Percentiles rank a stretch among this genome's conserved stretches.
phyloP scores from a whole-genome alignment of 805 yeast genomes.

The Sporopachydermia lactativora region DNA sequence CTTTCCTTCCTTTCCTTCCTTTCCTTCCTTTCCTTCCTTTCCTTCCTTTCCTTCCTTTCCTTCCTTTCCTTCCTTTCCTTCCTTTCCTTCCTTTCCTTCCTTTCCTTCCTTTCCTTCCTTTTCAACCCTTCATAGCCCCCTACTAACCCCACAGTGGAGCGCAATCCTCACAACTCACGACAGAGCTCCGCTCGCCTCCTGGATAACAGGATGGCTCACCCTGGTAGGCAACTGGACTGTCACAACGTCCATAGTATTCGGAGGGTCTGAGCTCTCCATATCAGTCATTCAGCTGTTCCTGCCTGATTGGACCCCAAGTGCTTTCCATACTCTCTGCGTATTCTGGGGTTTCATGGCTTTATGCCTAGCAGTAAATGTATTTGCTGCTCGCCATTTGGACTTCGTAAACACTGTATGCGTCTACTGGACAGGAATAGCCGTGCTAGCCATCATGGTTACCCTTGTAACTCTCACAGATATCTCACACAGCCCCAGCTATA shows the following conservation, averaged over 20 bases:
- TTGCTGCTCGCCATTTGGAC: constrained; percentile 46
- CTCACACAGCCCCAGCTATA: constrained; percentile 38
- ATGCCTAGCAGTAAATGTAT: constrained; percentile 50
- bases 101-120: neutral
- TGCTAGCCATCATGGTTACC: constrained; percentile 45
- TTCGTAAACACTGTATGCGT: constrained; percentile 52
- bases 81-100: no score
- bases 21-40: no score
- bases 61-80: no score
- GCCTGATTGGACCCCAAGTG: constrained; percentile 42
- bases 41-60: no score
- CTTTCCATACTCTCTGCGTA: constrained; percentile 38
- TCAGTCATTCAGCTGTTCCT: constrained; percentile 52
- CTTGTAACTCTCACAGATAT: constrained; percentile 38
- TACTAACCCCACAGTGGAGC: constrained; percentile 37
- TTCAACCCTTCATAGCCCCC: neutral
- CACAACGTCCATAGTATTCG: constrained; percentile 58
- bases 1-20: no score
- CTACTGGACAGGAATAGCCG: constrained; percentile 64
- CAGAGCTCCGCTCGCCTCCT: constrained; percentile 44
- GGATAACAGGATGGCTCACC: constrained; percentile 71
- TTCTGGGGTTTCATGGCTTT: constrained; percentile 41
- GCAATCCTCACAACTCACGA: constrained; percentile 50
- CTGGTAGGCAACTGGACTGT: constrained; percentile 68
- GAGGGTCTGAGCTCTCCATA: constrained; percentile 62